Percentiles rank a stretch among this genome's conserved stretches.
Evolutionary conservation across 1,284 basidiomycete genomes (phyloP).

Genomic region (Austropuccinia psidii): DNA sequence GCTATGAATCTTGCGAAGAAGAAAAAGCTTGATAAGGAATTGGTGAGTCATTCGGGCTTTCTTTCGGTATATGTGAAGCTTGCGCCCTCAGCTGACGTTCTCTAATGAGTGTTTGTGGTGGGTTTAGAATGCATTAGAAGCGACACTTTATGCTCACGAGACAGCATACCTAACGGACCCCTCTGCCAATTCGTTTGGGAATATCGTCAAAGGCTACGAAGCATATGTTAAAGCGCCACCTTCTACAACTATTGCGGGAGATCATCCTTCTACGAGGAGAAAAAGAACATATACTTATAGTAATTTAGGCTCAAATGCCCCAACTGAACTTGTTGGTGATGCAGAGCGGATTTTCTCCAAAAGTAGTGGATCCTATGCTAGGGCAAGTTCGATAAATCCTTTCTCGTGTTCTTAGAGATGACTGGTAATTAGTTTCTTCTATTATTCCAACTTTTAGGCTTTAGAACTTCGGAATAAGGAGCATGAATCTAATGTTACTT

Average conservation of each 20-base stretch:
- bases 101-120: too few relatives aligned
- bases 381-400: neutral
- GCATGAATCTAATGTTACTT: conserved; percentile 35
- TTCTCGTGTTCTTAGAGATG: neutral
- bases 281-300: conserved; percentile 13
- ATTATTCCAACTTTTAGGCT: neutral
- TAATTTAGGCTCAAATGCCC: neutral
- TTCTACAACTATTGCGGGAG: conserved; percentile 17
- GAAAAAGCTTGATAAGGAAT: conserved; percentile 35
- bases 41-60: conserved; percentile 2
- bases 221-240: conserved; percentile 37
- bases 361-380: conserved; percentile 35
- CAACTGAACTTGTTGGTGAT: conserved; percentile 33
- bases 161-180: conserved; percentile 35
- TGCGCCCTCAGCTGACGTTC: neutral
- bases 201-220: conserved; percentile 37
- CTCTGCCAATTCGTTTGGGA: conserved; percentile 31
- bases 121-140: conserved; percentile 20
- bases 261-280: conserved; percentile 32
- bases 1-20: conserved; percentile 24
- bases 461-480: conserved; percentile 26
- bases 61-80: neutral
- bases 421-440: neutral
- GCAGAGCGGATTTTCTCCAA: conserved; percentile 36
- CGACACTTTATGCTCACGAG: conserved; percentile 22